phyloP scores from a whole-genome alignment of 768 basidiomycete species.

The Goffeauzyma gilvescens region DNA sequence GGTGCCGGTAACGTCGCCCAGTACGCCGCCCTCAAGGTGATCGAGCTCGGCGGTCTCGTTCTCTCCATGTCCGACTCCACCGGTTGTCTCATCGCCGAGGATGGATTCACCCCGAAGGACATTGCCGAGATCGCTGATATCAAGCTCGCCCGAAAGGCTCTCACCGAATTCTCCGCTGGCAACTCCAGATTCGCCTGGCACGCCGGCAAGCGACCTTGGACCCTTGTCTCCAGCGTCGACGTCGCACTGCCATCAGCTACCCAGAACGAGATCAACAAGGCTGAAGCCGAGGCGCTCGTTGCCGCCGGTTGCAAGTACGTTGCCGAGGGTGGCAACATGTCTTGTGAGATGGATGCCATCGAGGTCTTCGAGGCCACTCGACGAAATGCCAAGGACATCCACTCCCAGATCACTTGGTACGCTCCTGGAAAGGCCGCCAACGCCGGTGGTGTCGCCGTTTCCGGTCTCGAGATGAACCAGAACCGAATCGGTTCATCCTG shows the following conservation, averaged over 20 bases:
- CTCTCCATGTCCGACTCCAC: slow-evolving; percentile 57
- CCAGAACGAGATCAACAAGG: slow-evolving; percentile 48
- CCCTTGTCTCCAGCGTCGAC: slow-evolving; percentile 44
- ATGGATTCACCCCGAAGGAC: slow-evolving; percentile 44
- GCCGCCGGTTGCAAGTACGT: slow-evolving; percentile 51
- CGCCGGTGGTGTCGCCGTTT: slow-evolving; percentile 59
- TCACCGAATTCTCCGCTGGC: slow-evolving; percentile 28
- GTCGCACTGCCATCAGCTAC: slow-evolving; percentile 54
- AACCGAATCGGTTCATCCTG: slow-evolving; percentile 46
- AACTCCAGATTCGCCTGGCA: slow-evolving; percentile 35
- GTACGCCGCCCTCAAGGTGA: slow-evolving; percentile 55
- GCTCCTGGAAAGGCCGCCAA: slow-evolving; percentile 52
- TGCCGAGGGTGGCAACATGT: slow-evolving; percentile 44
- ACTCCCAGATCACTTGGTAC: slow-evolving; percentile 44
- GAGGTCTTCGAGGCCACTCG: slow-evolving; percentile 51
- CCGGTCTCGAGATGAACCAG: slow-evolving; percentile 55
- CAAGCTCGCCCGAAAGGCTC: slow-evolving; percentile 29
- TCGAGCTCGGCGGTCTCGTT: slow-evolving; percentile 55
- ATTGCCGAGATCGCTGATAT: slow-evolving; percentile 34
- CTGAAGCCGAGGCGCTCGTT: slow-evolving; percentile 51
- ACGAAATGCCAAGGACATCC: slow-evolving; percentile 31
- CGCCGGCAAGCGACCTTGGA: slow-evolving; percentile 48
- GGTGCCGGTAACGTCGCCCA: slow-evolving; percentile 57
- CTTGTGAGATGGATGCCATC: slow-evolving; percentile 53
- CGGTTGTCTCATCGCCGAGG: slow-evolving; percentile 44